Conservation (phyloP, 1,284 basidiomycete species). For the Athelia psychrophila region DNA sequence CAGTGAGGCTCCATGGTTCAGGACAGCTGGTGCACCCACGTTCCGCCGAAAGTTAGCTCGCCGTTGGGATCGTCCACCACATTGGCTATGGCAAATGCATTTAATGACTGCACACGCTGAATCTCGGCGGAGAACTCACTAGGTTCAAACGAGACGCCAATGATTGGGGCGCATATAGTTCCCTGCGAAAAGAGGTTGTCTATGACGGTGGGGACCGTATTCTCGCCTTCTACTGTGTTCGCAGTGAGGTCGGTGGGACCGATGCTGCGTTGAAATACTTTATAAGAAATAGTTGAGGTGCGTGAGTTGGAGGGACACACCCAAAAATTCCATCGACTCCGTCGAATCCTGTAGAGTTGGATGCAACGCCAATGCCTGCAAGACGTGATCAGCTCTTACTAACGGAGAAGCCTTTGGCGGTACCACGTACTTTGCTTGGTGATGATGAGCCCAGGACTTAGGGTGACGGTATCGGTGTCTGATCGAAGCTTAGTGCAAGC, state of each 20-base stretch:
- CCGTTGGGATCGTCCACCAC: constrained; percentile 10
- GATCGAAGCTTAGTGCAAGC: neutral
- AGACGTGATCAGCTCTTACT: neutral
- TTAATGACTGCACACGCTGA: no score
- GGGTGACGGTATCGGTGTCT: neutral
- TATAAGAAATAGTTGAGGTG: neutral
- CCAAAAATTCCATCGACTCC: constrained; percentile 12
- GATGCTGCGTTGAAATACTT: neutral
- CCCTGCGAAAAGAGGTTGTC: constrained; percentile 7
- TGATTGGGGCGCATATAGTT: neutral
- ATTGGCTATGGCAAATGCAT: no score
- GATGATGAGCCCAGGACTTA: neutral
- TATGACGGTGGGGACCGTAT: constrained; percentile 2
- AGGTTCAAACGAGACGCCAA: constrained; percentile 4
- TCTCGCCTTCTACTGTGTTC: neutral
- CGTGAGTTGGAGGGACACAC: neutral
- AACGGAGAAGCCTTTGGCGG: no score
- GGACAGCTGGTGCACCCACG: neutral
- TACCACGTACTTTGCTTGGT: no score
- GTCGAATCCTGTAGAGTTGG: neutral
- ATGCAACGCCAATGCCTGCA: neutral
- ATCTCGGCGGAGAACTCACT: neutral
- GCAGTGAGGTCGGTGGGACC: neutral
- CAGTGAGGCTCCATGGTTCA: neutral
- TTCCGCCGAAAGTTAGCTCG: constrained; percentile 18